Conservation (phyloP, 306 rosid species). For the Cicer judaicum region DNA sequence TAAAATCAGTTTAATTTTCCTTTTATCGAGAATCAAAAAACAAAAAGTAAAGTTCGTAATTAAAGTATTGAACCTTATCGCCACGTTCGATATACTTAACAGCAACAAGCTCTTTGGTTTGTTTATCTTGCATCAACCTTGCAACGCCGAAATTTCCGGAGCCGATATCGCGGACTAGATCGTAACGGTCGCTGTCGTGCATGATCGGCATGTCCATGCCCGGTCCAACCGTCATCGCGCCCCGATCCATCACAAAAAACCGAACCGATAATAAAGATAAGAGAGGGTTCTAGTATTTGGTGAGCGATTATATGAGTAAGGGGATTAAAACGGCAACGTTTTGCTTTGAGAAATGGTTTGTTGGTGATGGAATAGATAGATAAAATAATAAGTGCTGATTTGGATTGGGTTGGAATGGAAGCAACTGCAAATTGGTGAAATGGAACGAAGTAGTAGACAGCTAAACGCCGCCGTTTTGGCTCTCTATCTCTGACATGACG, state of each 20-base stretch:
- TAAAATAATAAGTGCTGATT: constrained; percentile 25
- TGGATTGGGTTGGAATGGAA: constrained; percentile 51
- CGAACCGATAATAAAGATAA: constrained; percentile 16
- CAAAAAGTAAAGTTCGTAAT: background rate
- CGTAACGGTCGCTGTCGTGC: constrained; percentile 98
- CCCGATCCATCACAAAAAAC: constrained; percentile 67
- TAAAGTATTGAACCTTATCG: constrained; percentile 63
- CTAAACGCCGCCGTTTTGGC: constrained; percentile 54
- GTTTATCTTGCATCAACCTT: constrained; percentile 89
- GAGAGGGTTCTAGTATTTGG: background rate
- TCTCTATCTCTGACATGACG: constrained; percentile 44
- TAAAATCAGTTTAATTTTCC: background rate
- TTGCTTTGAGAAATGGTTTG: constrained; percentile 40
- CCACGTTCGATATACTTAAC: constrained; percentile 96
- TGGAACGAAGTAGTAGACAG: background rate
- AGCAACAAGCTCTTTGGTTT: constrained; percentile 87
- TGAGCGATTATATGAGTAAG: constrained; percentile 46
- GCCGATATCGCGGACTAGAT: constrained; percentile 88
- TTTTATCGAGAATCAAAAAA: background rate
- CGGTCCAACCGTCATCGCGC: constrained; percentile 71
- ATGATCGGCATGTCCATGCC: constrained; percentile 92
- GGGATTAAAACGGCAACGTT: constrained; percentile 37
- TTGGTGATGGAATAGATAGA: constrained; percentile 15
- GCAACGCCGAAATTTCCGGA: constrained; percentile 95
- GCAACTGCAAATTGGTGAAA: constrained; percentile 44